A percentile compares a stretch with the other conserved stretches of the same genome.
Conservation (phyloP, 2,329 filamentous ascomycete genomes). For the Beauveria scarabaeidicola region DNA sequence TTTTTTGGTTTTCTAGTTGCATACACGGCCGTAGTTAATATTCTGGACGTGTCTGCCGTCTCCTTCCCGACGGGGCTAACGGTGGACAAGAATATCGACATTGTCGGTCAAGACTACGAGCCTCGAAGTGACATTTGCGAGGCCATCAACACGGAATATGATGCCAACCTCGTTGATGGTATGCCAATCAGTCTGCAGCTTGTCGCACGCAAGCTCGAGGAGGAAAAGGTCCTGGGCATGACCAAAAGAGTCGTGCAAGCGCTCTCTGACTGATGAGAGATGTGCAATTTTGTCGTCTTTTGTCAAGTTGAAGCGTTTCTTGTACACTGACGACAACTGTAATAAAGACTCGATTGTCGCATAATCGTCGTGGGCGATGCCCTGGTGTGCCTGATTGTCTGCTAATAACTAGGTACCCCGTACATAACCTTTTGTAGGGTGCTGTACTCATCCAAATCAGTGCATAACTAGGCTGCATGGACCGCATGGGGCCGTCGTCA, state of each 20-base stretch:
- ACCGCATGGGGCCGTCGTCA: constrained; percentile 1
- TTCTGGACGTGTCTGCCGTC: constrained; percentile 39
- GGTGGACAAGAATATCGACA: constrained; percentile 33
- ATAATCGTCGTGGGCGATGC: too few relatives aligned
- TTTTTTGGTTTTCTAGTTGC: constrained; percentile 26
- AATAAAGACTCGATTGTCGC: too few relatives aligned
- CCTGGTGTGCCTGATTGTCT: too few relatives aligned
- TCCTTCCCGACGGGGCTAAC: constrained; percentile 36
- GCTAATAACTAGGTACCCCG: too few relatives aligned
- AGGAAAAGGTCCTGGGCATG: constrained; percentile 32
- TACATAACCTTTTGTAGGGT: too few relatives aligned
- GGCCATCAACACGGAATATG: constrained; percentile 32
- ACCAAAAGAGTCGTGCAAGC: constrained; percentile 19
- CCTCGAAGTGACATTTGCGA: constrained; percentile 30
- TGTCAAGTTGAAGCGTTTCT: too few relatives aligned
- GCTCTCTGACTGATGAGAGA: not conserved
- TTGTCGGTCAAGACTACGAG: constrained; percentile 20
- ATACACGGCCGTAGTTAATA: constrained; percentile 42
- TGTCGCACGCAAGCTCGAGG: constrained; percentile 32
- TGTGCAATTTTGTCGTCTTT: too few relatives aligned
- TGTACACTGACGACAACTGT: too few relatives aligned
- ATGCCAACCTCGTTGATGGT: constrained; percentile 30
- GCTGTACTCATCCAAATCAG: not conserved
- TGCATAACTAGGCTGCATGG: not conserved
- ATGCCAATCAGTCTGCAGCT: constrained; percentile 36